phyloP scores from a whole-genome alignment of 2,329 filamentous ascomycete genomes.

The Emmonsiellopsis sp. region DNA sequence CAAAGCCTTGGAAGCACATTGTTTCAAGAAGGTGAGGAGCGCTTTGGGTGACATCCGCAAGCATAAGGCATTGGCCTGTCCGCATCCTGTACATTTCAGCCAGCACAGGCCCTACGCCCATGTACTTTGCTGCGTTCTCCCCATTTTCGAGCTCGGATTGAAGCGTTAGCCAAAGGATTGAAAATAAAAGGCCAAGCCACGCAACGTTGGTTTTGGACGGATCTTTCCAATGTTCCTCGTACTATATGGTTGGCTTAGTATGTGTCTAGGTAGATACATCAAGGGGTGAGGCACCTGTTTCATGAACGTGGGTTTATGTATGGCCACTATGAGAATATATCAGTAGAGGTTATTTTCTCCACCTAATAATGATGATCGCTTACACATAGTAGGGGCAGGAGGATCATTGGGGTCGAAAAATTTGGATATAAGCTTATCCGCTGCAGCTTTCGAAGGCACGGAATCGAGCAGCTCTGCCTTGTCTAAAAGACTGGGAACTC shows the following conservation, averaged over 20 bases:
- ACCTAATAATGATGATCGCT: not conserved
- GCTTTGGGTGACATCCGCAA: conserved; percentile 17
- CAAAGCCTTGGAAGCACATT: conserved; percentile 14
- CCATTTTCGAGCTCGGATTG: not conserved
- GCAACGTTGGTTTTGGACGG: not conserved
- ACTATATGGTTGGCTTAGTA: not conserved
- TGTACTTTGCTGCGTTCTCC: not conserved
- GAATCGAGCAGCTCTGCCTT: not conserved
- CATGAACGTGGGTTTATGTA: no score
- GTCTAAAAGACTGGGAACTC: not conserved
- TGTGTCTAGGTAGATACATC: no score
- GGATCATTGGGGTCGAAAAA: not conserved
- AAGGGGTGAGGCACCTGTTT: no score
- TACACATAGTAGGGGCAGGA: not conserved
- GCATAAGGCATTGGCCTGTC: conserved; percentile 20
- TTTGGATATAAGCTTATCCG: not conserved
- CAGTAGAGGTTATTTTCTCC: no score
- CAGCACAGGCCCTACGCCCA: not conserved
- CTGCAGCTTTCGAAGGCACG: not conserved
- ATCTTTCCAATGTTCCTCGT: not conserved
- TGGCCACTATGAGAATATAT: no score
- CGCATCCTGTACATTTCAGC: conserved; percentile 2
- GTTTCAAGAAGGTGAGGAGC: conserved; percentile 21
- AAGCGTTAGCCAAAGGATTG: not conserved
- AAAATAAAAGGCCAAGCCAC: conserved; percentile 4